Base-by-base conservation (phyloP, 352 stramenopile genomes). In the Peronospora farinosa region DNA sequence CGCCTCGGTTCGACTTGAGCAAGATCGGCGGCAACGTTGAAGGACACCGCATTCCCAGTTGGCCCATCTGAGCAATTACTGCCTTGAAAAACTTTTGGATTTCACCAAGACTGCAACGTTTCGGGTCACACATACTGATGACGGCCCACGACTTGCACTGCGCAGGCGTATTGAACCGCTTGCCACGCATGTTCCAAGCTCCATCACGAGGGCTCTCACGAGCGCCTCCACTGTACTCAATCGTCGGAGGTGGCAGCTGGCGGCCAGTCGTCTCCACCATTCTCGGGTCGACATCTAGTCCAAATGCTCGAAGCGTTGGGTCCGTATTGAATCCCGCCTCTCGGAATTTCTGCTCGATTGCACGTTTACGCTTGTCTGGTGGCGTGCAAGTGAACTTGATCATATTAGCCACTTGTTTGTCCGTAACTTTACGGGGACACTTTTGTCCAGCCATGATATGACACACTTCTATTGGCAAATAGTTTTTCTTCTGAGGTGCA, bases 381-480 rank as follows among this genome's bases (percentile, higher is more conserved):
- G 56, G 56, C n/a, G 65, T 86, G 36, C 63, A 74, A 17, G 78
- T 84, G 40, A 86, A 82, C 0, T 51, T 41, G 33, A 93, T 95
- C 75, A 95, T 91, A 33, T 91, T 86, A 15, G 78, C 72, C 8
- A 88, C 84, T 25, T 95, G 79, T 17, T 69, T 81, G 48, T 93
- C 82, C 13, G 74, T 89, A 3, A 61, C 67, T 56, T 95, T 95
- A 44, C 78, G 76, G 0, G 78, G 74, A 45, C 72, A 76, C 51
- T 85, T 88, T 52, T 95, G 83, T 3, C 81, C 79, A 0, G 49
- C 67, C 44, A 86, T 60, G 15, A 88, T 83, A 41, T 72, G 54
- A 42, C 84, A 95, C 0, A 92, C 78, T 47, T 95, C 84, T 50
- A 95, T 87, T 5, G 84, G 84, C 47, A 92, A 46, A 38, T 87